Evolutionary conservation across 768 basidiomycete genomes (phyloP), one percentile per base, ranked within the genome.

Genomic region (Boletus huronensis): DNA sequence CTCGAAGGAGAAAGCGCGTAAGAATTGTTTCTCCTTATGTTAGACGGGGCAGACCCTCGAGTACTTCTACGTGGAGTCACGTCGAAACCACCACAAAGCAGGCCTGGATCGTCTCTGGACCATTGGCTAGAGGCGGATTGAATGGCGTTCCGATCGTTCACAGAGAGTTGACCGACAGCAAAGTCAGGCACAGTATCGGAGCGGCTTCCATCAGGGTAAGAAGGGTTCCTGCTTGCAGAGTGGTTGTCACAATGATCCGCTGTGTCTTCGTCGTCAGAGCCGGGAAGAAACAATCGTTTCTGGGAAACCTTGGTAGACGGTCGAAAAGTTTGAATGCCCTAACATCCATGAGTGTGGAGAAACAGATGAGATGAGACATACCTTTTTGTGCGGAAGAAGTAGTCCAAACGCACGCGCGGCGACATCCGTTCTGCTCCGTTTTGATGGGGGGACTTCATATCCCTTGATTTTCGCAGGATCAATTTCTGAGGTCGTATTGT

Each of bases 391-490:
- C 7, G 35, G 43, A 38, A 3, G 21, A 32, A 2, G 16, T 34
- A 40, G n/a, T 35, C 44, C 32, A 38, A 38, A 47, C 10, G 42
- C 29, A n/a, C 14, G 6, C 3, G 21, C 1, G 5, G 13, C 10
- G 17, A 41, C 19, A 36, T 48, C 48, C 23, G 6, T 52, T 56
- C 34, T 62, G 25, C 45, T 48, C 29, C 59, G 66, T 47, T 72
- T 72, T 17, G 39, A n/a, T 21, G 52, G 52, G 17, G 52, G 59
- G 21, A 19, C 47, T 32, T 63, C 47, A 32, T 25, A 29, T 21
- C 36, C 50, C 10, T 80, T 76, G 39, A 75, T 58, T 52, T 80
- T 76, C 13, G 28, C 14, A 21, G 74, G 65, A 60, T 68, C 67
- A 8, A 68, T 69, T 35, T 73, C 71, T 6, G 73, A 69, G 47